phyloP scores from a whole-genome alignment of 768 basidiomycete genomes.

The Mycena latifolia region DNA sequence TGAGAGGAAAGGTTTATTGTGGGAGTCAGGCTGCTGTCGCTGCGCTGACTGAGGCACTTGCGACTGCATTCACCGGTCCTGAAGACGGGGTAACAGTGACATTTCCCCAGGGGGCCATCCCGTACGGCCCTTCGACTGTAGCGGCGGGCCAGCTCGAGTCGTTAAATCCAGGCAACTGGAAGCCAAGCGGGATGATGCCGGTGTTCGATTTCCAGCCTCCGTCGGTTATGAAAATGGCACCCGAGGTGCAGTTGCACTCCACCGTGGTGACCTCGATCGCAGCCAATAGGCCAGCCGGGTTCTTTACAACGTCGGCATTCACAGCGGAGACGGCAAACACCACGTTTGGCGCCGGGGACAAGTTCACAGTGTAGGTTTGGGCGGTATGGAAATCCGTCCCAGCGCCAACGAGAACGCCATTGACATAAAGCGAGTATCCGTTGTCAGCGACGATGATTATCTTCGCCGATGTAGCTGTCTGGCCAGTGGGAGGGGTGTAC shows the following conservation, averaged over 20 bases:
- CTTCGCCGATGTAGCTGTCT: conserved; percentile 38
- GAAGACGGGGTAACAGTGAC: neutral
- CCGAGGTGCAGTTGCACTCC: conserved; percentile 33
- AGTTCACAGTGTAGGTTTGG: conserved; percentile 36
- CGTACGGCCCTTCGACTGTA: conserved; percentile 39
- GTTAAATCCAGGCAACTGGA: conserved; percentile 33
- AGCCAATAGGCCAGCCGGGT: conserved; percentile 40
- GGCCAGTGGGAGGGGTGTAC: conserved; percentile 39
- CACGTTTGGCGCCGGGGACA: conserved; percentile 32
- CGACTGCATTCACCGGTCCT: conserved; percentile 7
- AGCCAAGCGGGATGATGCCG: conserved; percentile 28
- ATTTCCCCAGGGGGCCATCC: conserved; percentile 40
- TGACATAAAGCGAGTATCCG: conserved; percentile 44
- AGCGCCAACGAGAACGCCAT: conserved; percentile 43
- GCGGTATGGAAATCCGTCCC: conserved; percentile 34
- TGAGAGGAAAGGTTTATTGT: too few species aligned
- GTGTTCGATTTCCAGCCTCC: conserved; percentile 41
- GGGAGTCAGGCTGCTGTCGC: too few species aligned
- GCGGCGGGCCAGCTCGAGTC: conserved; percentile 41
- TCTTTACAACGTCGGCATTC: conserved; percentile 14
- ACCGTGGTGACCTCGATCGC: conserved; percentile 36
- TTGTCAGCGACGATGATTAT: conserved; percentile 44
- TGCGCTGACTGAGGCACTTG: conserved; percentile 1
- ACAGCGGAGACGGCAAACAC: conserved; percentile 37
- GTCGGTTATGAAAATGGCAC: conserved; percentile 37